These are phyloP conservation scores for Sporothrix schenckii DNA, from an alignment of 2,329 filamentous ascomycete species.

Conservation along the genomic window DNA sequence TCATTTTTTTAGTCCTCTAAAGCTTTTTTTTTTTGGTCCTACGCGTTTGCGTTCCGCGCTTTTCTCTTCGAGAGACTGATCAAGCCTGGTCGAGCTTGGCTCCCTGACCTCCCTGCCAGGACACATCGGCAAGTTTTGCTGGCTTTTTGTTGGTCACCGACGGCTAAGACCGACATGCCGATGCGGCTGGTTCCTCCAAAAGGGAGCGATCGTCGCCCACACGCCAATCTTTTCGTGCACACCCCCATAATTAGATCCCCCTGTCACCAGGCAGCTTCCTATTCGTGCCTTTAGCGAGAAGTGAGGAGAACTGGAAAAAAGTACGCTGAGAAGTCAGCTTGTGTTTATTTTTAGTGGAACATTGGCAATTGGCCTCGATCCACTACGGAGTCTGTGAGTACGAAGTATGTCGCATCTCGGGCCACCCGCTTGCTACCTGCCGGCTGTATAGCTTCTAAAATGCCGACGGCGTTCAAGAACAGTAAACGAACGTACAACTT, in stretches of 20 bases:
- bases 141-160: conserved; percentile 24
- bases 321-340: background rate
- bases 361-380: background rate
- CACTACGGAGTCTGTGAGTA: background rate
- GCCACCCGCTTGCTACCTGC: too few species aligned
- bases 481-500: background rate
- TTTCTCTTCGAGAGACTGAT: too few species aligned
- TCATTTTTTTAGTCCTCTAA: background rate
- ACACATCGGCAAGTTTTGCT: too few species aligned
- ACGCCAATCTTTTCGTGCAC: background rate
- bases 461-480: background rate
- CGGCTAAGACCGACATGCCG: conserved; percentile 28
- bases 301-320: background rate
- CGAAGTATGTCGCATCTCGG: too few species aligned
- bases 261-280: background rate
- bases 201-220: conserved; percentile 25
- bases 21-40: background rate
- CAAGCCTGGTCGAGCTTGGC: background rate
- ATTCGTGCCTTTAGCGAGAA: conserved; percentile 26
- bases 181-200: conserved; percentile 31
- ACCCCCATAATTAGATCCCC: background rate
- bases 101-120: background rate
- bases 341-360: conserved; percentile 23
- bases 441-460: too few species aligned
- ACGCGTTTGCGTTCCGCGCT: background rate